Conservation (phyloP, 306 rosid species). For the Inga laurina region DNA sequence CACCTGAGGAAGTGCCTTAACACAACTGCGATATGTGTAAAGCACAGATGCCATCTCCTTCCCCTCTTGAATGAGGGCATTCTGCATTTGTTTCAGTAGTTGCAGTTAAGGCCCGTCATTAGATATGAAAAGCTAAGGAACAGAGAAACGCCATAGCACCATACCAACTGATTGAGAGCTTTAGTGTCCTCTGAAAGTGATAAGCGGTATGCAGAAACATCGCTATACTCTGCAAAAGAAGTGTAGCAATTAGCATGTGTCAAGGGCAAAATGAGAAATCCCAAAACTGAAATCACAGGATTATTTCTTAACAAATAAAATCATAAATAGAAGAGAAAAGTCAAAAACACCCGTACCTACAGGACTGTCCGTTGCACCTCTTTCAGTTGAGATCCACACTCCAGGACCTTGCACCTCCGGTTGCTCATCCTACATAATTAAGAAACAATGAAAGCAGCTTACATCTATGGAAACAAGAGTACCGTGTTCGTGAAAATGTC, state of each 20-base stretch:
- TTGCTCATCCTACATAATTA: slow-evolving; percentile 77
- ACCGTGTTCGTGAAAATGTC: slow-evolving; percentile 10
- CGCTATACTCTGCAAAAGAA: slow-evolving; percentile 75
- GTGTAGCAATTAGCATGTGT: background rate
- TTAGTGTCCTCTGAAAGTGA: slow-evolving; percentile 97
- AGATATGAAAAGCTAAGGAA: background rate
- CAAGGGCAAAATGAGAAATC: slow-evolving; percentile 5
- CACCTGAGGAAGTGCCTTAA: slow-evolving; percentile 99
- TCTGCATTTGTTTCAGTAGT: slow-evolving; percentile 52
- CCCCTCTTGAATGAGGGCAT: slow-evolving; percentile 82
- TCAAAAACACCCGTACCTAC: slow-evolving; percentile 50
- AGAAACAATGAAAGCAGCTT: slow-evolving; percentile 7
- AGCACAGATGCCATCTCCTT: slow-evolving; percentile 96
- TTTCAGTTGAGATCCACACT: slow-evolving; percentile 81
- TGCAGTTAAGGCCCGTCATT: slow-evolving; percentile 17
- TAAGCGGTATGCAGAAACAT: slow-evolving; percentile 87
- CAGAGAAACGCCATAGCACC: slow-evolving; percentile 24
- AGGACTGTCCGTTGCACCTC: slow-evolving; percentile 89
- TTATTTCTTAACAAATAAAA: slow-evolving; percentile 1
- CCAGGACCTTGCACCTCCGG: slow-evolving; percentile 97
- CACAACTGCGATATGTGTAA: slow-evolving; percentile 95
- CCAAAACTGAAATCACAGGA: slow-evolving; percentile 11
- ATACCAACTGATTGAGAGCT: slow-evolving; percentile 95
- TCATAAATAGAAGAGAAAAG: background rate
- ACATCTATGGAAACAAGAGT: slow-evolving; percentile 20